Base-by-base conservation (phyloP, 495 filamentous ascomycete species). In the Podospora didyma region DNA sequence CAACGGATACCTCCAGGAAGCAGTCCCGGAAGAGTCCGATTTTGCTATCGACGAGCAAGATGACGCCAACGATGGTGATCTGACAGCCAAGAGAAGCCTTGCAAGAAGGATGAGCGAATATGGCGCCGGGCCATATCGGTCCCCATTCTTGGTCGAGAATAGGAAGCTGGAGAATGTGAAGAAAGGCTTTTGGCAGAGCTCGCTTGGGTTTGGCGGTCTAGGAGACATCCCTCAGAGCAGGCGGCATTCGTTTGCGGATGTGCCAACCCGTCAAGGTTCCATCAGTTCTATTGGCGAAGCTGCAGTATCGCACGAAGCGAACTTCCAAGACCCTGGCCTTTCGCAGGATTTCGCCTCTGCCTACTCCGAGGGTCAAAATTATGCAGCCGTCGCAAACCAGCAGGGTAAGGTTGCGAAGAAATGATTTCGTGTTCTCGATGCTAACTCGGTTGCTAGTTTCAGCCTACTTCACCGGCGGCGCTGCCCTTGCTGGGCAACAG, bases 221-320 rank as follows among this genome's bases (percentile, higher is more conserved):
- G 71, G 74, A 19, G 89, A 93, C 51, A 75, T 86, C 17, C 83
- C 89, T 26, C 92, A 97, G 60, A 96, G 93, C 65, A 84, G 94
- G 49, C 86, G 94, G 3, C 94, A 98, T 71, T 97, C 94, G n/a
- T 96, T 98, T 69, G 93, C 92, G n/a, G 89, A 93, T 65, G 74
- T 80, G 24, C 72, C 72, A 39, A 80, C 88, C 17, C 85, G 89
- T 28, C 86, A 90, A 60, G 75, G 74, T 11, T 92, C 89, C 3
- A 79, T 90, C 51, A 78, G 85, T 53, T 87, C 86, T 20, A 70
- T 80, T 49, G 76, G 78, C 42, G 87, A 90, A 35, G 69, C 77
- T 5, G 70, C 73, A 10, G 69, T 67, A 12, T 61, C 74, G 14
- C 75, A 77, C 21, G 75, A 80, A 9, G 53, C 63, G n/a, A 66